These are phyloP conservation scores for Lentithecium fluviatile DNA, from an alignment of 495 filamentous ascomycete species.

Conservation along the genomic window DNA sequence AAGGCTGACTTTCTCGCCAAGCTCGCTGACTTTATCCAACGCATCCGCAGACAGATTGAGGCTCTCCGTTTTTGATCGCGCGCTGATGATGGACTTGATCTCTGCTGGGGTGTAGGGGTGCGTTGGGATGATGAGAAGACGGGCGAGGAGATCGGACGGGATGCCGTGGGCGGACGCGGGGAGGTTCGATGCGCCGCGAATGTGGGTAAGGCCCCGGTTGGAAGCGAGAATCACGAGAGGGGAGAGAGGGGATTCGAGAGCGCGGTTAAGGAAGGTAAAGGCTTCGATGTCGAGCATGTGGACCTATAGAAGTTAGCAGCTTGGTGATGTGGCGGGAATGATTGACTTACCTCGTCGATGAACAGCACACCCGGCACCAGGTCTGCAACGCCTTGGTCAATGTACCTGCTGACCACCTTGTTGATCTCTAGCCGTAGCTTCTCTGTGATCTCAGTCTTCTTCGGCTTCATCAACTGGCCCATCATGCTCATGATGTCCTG, in stretches of 20 bases:
- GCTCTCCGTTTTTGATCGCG: conserved; percentile 78
- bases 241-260: conserved; percentile 86
- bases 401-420: conserved; percentile 97
- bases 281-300: conserved; percentile 99
- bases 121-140: conserved; percentile 93
- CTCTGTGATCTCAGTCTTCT: conserved; percentile 98
- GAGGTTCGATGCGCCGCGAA: conserved; percentile 68
- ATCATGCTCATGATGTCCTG: conserved; percentile 99
- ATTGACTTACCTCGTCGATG: conserved; percentile 82
- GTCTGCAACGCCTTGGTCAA: conserved; percentile 97
- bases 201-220: conserved; percentile 87
- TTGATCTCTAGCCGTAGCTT: conserved; percentile 95
- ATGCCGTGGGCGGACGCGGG: conserved; percentile 78
- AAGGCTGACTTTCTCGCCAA: conserved; percentile 82
- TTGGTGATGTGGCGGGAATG: background rate
- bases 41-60: conserved; percentile 78
- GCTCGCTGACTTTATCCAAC: conserved; percentile 77
- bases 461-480: conserved; percentile 98
- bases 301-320: conserved; percentile 55
- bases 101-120: conserved; percentile 79
- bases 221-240: conserved; percentile 97
- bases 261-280: conserved; percentile 98
- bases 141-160: conserved; percentile 85
- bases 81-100: conserved; percentile 82
- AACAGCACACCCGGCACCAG: conserved; percentile 95